Evolutionary conservation across 306 rosid species (phyloP).

Genomic region (Cicer yamashitae): DNA sequence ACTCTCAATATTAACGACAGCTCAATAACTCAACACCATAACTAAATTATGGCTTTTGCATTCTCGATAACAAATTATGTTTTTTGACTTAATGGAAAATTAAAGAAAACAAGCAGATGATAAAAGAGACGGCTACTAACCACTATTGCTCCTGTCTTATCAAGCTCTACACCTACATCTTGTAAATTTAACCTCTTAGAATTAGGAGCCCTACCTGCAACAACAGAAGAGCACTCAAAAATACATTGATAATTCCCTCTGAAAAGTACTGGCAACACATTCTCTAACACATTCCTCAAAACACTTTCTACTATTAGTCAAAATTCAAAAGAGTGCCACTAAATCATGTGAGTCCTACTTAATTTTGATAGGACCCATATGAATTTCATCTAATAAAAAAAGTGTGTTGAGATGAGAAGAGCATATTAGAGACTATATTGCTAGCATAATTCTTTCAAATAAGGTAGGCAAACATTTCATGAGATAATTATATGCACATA

Average conservation of each 20-base stretch:
- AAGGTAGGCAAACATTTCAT: conserved; percentile 6
- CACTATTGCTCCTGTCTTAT: conserved; percentile 76
- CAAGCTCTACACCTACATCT: conserved; percentile 82
- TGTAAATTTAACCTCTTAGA: conserved; percentile 89
- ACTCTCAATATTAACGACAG: background rate
- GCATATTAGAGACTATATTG: background rate
- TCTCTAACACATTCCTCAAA: background rate
- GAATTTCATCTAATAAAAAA: background rate
- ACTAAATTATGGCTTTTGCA: background rate
- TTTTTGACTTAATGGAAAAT: conserved; percentile 20
- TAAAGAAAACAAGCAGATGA: conserved; percentile 26
- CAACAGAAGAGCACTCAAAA: conserved; percentile 27
- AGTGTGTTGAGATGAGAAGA: background rate
- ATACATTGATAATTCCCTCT: background rate
- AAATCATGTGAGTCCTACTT: background rate
- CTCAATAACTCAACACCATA: background rate
- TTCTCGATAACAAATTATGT: background rate
- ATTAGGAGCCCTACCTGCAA: conserved; percentile 85
- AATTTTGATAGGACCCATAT: background rate
- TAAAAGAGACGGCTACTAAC: conserved; percentile 46
- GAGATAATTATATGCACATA: conserved; percentile 23
- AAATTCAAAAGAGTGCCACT: background rate
- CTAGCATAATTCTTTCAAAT: background rate
- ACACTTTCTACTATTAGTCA: background rate
- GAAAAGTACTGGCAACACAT: background rate